These are phyloP conservation scores for Athelia psychrophila DNA, from an alignment of 1,284 basidiomycete genomes.

Conservation along the genomic window DNA sequence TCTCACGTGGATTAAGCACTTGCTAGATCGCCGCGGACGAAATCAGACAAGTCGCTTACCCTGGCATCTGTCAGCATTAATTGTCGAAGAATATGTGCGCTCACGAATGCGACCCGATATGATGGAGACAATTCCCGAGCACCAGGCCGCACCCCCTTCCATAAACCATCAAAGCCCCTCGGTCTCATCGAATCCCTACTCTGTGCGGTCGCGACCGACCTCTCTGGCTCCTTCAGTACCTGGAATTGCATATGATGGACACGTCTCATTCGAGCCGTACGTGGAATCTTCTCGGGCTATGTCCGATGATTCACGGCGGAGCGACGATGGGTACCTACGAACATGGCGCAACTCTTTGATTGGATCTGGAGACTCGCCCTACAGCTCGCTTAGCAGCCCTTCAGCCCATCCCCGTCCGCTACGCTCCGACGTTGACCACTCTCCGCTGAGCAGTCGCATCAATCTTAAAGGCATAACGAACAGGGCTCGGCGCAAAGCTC, in stretches of 20 bases:
- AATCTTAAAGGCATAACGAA: slow-evolving; percentile 36
- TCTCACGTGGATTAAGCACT: slow-evolving; percentile 67
- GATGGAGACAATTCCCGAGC: slow-evolving; percentile 47
- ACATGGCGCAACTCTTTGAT: slow-evolving; percentile 29
- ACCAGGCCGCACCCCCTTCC: slow-evolving; percentile 24
- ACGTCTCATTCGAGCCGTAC: slow-evolving; percentile 46
- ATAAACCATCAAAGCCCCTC: slow-evolving; percentile 24
- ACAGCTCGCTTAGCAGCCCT: slow-evolving; percentile 29
- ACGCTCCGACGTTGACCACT: slow-evolving; percentile 20
- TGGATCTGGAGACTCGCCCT: slow-evolving; percentile 27
- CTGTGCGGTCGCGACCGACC: slow-evolving; percentile 20
- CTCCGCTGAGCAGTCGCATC: slow-evolving; percentile 40
- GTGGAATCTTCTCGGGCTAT: slow-evolving; percentile 36
- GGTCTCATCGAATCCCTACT: slow-evolving; percentile 33
- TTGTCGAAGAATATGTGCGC: slow-evolving; percentile 61
- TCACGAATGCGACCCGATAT: slow-evolving; percentile 31
- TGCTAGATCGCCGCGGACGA: slow-evolving; percentile 41
- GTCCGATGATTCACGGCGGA: slow-evolving; percentile 41
- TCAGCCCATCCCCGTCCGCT: slow-evolving; percentile 29
- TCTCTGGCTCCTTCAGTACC: slow-evolving; percentile 40
- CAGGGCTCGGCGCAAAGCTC: slow-evolving; percentile 30
- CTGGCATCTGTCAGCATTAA: slow-evolving; percentile 65
- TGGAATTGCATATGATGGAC: slow-evolving; percentile 42
- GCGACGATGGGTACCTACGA: slow-evolving; percentile 41
- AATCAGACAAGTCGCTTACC: slow-evolving; percentile 34